phyloP scores from a whole-genome alignment of 176 grass and related monocot species.

The Metroxylon sagu region DNA sequence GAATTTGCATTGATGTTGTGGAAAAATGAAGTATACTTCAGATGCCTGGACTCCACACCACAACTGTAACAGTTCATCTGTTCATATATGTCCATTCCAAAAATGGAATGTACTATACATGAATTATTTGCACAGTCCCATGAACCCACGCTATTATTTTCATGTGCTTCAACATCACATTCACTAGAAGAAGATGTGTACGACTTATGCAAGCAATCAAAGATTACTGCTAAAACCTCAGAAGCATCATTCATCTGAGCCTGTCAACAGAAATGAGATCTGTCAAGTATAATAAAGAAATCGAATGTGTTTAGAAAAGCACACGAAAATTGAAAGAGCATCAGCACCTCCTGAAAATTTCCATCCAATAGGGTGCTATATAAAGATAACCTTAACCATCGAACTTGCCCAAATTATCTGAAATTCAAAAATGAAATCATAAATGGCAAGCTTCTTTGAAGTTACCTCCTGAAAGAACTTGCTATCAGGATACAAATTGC shows the following conservation, averaged over 20 bases:
- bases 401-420: too few species aligned
- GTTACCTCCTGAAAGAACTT: conserved; percentile 98
- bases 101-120: conserved; percentile 79
- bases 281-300: neutral
- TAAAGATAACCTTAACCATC: too few species aligned
- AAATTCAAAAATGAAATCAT: too few species aligned
- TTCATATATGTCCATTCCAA: conserved; percentile 90
- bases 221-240: conserved; percentile 87
- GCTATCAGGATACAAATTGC: conserved; percentile 93
- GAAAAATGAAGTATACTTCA: conserved; percentile 95
- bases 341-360: too few species aligned
- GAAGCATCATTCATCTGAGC: conserved; percentile 99
- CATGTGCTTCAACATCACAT: conserved; percentile 33
- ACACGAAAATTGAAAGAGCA: too few species aligned
- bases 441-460: neutral
- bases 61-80: conserved; percentile 83
- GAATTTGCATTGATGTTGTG: conserved; percentile 94
- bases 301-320: too few species aligned
- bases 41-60: conserved; percentile 54
- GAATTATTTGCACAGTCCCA: conserved; percentile 84
- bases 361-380: too few species aligned
- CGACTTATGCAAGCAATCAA: conserved; percentile 83
- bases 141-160: conserved; percentile 46
- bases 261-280: conserved; percentile 34
- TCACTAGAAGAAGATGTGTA: conserved; percentile 41